Evolutionary conservation across 2,329 filamentous ascomycete species (phyloP).

Genomic region (Cercospora berteroae): DNA sequence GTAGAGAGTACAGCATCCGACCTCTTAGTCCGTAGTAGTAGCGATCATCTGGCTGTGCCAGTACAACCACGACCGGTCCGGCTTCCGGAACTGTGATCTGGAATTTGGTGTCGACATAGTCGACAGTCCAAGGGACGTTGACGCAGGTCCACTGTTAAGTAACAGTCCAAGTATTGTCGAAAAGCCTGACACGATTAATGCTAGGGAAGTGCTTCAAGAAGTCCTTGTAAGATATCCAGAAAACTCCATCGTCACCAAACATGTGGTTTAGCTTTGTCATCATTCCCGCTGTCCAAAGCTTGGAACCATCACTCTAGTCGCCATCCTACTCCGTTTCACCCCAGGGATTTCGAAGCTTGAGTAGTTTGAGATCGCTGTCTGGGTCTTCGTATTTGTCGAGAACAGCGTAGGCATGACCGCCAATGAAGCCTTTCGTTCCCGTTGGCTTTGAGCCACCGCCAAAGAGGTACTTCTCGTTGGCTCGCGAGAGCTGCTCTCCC

Average conservation of each 20-base stretch:
- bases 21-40: conserved; percentile 59
- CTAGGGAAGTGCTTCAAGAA: conserved; percentile 51
- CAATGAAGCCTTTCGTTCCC: conserved; percentile 53
- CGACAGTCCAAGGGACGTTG: conserved; percentile 59
- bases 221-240: conserved; percentile 62
- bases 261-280: conserved; percentile 59
- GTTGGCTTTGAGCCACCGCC: conserved; percentile 56
- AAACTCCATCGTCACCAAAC: conserved; percentile 44
- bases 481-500: conserved; percentile 74
- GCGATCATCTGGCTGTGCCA: conserved; percentile 61
- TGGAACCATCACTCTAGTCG: conserved; percentile 77
- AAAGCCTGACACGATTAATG: conserved; percentile 61
- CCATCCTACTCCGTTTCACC: conserved; percentile 78
- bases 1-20: conserved; percentile 57
- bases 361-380: conserved; percentile 45
- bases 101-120: conserved; percentile 62
- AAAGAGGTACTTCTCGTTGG: conserved; percentile 77
- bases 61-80: conserved; percentile 57
- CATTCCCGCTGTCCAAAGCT: conserved; percentile 81
- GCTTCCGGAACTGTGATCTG: conserved; percentile 52
- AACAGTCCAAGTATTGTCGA: conserved; percentile 61
- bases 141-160: conserved; percentile 62
- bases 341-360: conserved; percentile 70
- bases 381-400: conserved; percentile 47
- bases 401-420: conserved; percentile 61